A percentile compares a stretch with the other conserved stretches of the same genome.
phyloP scores from a whole-genome alignment of 768 basidiomycete species.

The Pulveroboletus sp. region DNA sequence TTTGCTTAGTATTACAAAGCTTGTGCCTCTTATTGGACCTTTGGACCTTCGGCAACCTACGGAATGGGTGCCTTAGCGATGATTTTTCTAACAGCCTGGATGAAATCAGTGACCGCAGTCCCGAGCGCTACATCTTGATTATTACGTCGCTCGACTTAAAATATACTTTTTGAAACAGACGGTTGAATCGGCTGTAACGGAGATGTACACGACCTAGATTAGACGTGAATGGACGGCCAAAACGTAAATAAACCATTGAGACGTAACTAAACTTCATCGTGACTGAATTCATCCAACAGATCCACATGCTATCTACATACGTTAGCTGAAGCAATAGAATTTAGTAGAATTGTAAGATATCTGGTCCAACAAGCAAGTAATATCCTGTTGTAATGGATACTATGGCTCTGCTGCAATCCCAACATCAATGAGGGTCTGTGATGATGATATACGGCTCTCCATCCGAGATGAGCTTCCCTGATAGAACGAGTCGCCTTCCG shows the following conservation, averaged over 20 bases:
- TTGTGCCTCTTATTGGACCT: conserved; percentile 86
- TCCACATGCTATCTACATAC: conserved; percentile 17
- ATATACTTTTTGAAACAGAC: too few relatives aligned
- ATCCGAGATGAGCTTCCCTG: conserved; percentile 28
- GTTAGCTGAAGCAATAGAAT: conserved; percentile 33
- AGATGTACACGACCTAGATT: not conserved
- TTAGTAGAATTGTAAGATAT: conserved; percentile 27
- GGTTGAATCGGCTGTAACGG: not conserved
- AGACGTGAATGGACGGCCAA: conserved; percentile 1
- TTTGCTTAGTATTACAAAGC: conserved; percentile 42
- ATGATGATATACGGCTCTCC: conserved; percentile 27
- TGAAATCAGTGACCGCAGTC: conserved; percentile 45
- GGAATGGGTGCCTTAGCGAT: conserved; percentile 61
- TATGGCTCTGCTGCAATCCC: conserved; percentile 24
- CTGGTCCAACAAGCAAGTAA: conserved; percentile 11
- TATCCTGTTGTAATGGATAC: conserved; percentile 5
- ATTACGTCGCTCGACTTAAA: not conserved
- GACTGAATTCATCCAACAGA: conserved; percentile 13
- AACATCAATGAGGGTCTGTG: conserved; percentile 30
- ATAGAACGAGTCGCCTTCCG: conserved; percentile 18
- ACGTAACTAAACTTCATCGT: conserved; percentile 13
- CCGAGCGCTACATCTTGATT: conserved; percentile 10
- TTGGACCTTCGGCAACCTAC: conserved; percentile 81
- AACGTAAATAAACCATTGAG: not conserved
- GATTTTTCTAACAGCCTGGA: conserved; percentile 53